Percentiles rank a stretch among this genome's conserved stretches.
Evolutionary conservation across 306 rosid species (phyloP).

Genomic region (Rosa persica): DNA sequence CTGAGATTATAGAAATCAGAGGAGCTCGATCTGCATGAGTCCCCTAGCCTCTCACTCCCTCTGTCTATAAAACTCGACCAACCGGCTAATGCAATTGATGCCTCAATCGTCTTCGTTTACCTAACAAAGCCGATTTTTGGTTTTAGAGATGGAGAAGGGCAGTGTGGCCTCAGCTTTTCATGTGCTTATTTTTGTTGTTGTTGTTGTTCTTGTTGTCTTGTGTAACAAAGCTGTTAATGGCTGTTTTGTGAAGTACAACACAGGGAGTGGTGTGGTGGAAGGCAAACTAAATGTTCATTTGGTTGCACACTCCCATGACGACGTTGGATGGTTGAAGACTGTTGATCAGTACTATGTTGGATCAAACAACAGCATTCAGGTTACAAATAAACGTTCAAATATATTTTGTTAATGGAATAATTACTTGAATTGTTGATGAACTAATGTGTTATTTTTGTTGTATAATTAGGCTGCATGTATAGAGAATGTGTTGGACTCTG

Average conservation of each 20-base stretch:
- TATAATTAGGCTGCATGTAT: constrained; percentile 62
- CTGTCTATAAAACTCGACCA: not conserved
- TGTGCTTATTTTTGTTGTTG: constrained; percentile 4
- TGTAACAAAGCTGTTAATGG: constrained; percentile 33
- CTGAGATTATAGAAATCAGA: not conserved
- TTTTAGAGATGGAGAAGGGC: constrained; percentile 25
- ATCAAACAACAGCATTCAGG: constrained; percentile 74
- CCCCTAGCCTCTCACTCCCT: not conserved
- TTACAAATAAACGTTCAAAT: not conserved
- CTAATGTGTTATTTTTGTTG: not conserved
- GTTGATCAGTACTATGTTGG: constrained; percentile 85
- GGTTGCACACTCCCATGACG: constrained; percentile 79
- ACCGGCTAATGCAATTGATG: not conserved
- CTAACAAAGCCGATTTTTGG: not conserved
- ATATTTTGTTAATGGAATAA: not conserved
- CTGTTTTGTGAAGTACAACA: constrained; percentile 51
- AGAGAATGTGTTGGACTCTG: constrained; percentile 75
- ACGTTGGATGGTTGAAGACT: constrained; percentile 91
- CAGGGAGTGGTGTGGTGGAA: constrained; percentile 44
- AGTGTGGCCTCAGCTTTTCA: constrained; percentile 5
- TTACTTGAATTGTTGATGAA: not conserved
- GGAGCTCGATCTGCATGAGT: not conserved
- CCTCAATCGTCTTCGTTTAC: not conserved
- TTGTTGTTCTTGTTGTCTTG: constrained; percentile 10
- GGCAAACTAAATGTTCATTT: constrained; percentile 82